Evolutionary conservation across 2,329 filamentous ascomycete species (phyloP).

Genomic region (Botrytis byssoidea): DNA sequence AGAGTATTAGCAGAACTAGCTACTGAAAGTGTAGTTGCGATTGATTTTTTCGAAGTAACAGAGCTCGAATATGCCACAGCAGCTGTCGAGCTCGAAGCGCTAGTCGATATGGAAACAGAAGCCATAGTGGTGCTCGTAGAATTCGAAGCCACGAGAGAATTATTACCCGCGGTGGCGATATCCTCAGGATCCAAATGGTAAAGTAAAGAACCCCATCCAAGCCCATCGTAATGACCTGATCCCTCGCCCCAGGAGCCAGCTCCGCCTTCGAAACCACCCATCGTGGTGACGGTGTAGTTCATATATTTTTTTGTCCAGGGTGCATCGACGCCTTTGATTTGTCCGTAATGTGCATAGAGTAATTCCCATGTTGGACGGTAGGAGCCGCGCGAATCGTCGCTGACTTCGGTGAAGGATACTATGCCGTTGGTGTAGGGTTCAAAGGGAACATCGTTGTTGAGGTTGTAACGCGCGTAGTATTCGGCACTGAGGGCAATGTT

Average conservation of each 20-base stretch:
- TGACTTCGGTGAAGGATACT: not conserved
- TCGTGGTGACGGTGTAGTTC: not conserved
- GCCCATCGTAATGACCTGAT: not conserved
- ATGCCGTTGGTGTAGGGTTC: constrained; percentile 3
- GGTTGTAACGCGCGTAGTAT: constrained; percentile 3
- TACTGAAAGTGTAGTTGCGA: not conserved
- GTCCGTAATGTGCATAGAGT: not conserved
- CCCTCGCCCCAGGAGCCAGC: not conserved
- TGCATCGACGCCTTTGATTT: not conserved
- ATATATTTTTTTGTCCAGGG: not conserved
- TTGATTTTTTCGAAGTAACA: not conserved
- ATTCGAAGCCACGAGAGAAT: not conserved
- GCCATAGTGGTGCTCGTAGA: not conserved
- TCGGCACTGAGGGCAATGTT: not conserved
- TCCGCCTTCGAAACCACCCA: not conserved
- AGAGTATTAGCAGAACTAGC: not conserved
- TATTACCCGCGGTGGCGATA: not conserved
- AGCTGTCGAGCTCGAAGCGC: not conserved
- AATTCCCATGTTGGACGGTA: not conserved
- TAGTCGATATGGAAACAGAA: not conserved
- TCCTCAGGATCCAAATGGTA: not conserved
- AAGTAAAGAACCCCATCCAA: not conserved
- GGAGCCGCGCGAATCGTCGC: not conserved
- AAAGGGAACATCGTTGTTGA: not conserved
- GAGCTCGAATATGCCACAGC: not conserved